These are phyloP conservation scores for Boletus bicolor DNA, from an alignment of 768 basidiomycete genomes.

Conservation along the genomic window DNA sequence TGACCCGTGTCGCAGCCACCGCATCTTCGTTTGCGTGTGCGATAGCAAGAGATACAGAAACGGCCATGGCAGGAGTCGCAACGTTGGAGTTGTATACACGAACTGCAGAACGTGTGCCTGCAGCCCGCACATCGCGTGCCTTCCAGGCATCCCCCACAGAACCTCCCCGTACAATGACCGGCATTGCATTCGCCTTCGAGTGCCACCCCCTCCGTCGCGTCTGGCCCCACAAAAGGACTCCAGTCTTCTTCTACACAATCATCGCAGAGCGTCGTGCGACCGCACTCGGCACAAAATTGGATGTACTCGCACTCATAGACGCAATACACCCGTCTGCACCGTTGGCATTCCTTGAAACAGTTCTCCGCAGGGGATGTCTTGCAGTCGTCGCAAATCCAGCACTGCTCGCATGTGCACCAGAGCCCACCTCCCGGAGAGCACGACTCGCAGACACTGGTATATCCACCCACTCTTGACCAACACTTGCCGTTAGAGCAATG, in stretches of 20 bases:
- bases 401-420: slow-evolving; percentile 18
- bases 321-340: slow-evolving; percentile 19
- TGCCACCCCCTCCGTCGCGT: slow-evolving; percentile 10
- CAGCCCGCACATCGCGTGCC: slow-evolving; percentile 14
- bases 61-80: slow-evolving; percentile 7
- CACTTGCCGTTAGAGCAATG: slow-evolving; percentile 17
- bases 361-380: background rate
- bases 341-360: slow-evolving; percentile 16
- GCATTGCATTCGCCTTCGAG: slow-evolving; percentile 2
- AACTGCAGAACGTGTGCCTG: slow-evolving; percentile 8
- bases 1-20: background rate
- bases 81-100: slow-evolving; percentile 3
- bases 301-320: slow-evolving; percentile 24
- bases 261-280: slow-evolving; percentile 20
- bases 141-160: slow-evolving; percentile 15
- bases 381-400: slow-evolving; percentile 28
- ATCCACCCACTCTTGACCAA: slow-evolving; percentile 16
- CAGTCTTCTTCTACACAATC: slow-evolving; percentile 27
- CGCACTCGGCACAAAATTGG: slow-evolving; percentile 17
- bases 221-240: background rate
- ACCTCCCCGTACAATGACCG: slow-evolving; percentile 1
- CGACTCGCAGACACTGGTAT: slow-evolving; percentile 13
- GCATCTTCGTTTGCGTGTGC: background rate
- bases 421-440: slow-evolving; percentile 21
- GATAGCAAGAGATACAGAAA: slow-evolving; percentile 9